Conservation (phyloP, 2,329 filamentous ascomycete species). For the Ceratocystiopsis sp. region DNA sequence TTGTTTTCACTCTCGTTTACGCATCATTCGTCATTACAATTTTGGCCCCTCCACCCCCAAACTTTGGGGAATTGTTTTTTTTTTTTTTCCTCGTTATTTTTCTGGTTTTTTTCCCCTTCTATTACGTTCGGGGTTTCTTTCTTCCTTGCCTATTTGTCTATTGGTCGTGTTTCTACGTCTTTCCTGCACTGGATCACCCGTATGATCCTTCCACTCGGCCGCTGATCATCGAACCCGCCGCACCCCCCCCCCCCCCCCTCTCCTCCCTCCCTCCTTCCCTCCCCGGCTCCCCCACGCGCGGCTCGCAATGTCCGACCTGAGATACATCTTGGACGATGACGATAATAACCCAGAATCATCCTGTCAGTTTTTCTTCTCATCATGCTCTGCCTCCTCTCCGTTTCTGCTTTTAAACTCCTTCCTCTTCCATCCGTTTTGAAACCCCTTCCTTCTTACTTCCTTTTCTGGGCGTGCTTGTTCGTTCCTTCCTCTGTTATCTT, state of each 20-base stretch:
- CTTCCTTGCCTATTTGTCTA: no score
- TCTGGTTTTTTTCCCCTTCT: no score
- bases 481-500: neutral
- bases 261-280: slow-evolving; percentile 1
- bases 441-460: neutral
- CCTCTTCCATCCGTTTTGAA: neutral
- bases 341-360: no score
- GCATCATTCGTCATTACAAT: no score
- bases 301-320: no score
- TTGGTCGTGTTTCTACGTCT: neutral
- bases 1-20: no score
- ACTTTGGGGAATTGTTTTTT: neutral
- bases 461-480: neutral
- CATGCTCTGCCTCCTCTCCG: neutral
- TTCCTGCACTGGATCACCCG: neutral
- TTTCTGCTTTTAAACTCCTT: neutral
- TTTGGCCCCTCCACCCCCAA: no score
- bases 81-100: neutral
- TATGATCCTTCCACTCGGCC: neutral
- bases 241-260: neutral
- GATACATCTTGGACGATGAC: no score
- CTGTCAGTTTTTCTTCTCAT: neutral
- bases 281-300: neutral
- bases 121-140: no score
- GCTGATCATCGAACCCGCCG: no score